Evolutionary conservation across 2,329 filamentous ascomycete species (phyloP).

Genomic region (Calonectria fujianensis): DNA sequence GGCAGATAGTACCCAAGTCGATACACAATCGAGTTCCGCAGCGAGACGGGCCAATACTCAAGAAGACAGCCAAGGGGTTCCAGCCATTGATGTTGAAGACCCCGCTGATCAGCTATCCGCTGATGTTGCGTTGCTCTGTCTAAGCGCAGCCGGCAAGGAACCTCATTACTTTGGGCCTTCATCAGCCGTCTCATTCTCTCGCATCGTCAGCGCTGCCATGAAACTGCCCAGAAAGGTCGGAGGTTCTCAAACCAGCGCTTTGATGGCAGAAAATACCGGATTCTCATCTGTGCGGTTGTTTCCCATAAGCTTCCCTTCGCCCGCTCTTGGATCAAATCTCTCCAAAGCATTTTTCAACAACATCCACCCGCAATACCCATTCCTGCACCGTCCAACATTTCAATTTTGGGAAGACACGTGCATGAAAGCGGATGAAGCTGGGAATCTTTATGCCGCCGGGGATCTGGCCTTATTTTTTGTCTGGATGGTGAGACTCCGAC

Average conservation of each 20-base stretch:
- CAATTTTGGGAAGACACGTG: slow-evolving; percentile 46
- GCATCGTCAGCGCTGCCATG: slow-evolving; percentile 45
- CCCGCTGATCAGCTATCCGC: slow-evolving; percentile 43
- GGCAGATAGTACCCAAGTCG: background rate
- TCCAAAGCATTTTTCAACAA: slow-evolving; percentile 45
- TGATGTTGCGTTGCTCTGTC: slow-evolving; percentile 43
- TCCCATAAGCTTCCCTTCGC: slow-evolving; percentile 40
- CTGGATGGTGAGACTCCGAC: slow-evolving; percentile 40
- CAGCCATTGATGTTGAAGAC: slow-evolving; percentile 37
- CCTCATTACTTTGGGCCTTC: slow-evolving; percentile 48
- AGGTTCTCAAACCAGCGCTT: slow-evolving; percentile 37
- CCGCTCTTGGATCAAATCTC: slow-evolving; percentile 35
- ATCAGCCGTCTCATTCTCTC: slow-evolving; percentile 45
- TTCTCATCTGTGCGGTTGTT: slow-evolving; percentile 34
- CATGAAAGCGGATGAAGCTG: slow-evolving; percentile 42
- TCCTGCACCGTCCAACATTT: slow-evolving; percentile 43
- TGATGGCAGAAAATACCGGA: slow-evolving; percentile 31
- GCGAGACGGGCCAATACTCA: background rate
- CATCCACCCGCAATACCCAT: slow-evolving; percentile 45
- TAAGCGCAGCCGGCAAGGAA: slow-evolving; percentile 44
- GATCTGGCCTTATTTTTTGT: slow-evolving; percentile 46
- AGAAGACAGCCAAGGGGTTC: slow-evolving; percentile 16
- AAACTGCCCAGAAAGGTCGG: slow-evolving; percentile 43
- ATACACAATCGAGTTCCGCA: background rate
- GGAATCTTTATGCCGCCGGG: slow-evolving; percentile 40